Conservation (phyloP, 1,284 basidiomycete genomes). For the Boletus smithii region DNA sequence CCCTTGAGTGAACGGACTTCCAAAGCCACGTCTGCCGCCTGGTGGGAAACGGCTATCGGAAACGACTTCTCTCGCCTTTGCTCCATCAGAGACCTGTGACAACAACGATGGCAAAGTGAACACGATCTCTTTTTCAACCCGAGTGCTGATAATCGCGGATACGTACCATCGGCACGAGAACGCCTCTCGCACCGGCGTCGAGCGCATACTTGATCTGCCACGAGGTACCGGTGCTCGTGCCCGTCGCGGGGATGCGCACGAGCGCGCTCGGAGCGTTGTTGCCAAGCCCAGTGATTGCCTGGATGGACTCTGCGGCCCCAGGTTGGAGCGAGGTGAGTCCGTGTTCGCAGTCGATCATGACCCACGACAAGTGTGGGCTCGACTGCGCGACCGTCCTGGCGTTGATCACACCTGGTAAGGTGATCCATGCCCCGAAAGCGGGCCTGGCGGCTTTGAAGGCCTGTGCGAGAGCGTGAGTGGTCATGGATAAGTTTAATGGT, state of each 20-base stretch:
- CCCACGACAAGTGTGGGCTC: constrained; percentile 56
- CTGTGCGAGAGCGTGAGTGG: constrained; percentile 46
- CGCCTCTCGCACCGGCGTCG: constrained; percentile 59
- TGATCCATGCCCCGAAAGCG: constrained; percentile 75
- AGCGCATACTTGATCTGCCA: constrained; percentile 71
- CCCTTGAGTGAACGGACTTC: constrained; percentile 55
- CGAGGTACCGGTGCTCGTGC: constrained; percentile 46
- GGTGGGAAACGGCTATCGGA: constrained; percentile 57
- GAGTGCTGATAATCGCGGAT: background rate
- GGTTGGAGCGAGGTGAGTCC: constrained; percentile 54
- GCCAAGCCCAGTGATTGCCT: constrained; percentile 47
- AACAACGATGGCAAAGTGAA: too few species aligned
- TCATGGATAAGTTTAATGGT: too few species aligned
- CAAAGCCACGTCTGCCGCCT: constrained; percentile 55
- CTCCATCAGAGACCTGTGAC: constrained; percentile 50
- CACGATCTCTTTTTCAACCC: too few species aligned
- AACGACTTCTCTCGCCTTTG: constrained; percentile 55
- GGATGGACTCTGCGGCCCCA: constrained; percentile 51
- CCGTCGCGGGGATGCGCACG: constrained; percentile 61
- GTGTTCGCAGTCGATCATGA: constrained; percentile 65
- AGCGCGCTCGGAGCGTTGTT: constrained; percentile 47
- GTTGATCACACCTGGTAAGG: constrained; percentile 50
- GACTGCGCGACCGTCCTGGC: constrained; percentile 55
- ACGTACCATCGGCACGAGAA: constrained; percentile 63
- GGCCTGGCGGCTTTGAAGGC: constrained; percentile 48